phyloP scores from a whole-genome alignment of 139 green algal genomes.

The Trebouxia sp. region DNA sequence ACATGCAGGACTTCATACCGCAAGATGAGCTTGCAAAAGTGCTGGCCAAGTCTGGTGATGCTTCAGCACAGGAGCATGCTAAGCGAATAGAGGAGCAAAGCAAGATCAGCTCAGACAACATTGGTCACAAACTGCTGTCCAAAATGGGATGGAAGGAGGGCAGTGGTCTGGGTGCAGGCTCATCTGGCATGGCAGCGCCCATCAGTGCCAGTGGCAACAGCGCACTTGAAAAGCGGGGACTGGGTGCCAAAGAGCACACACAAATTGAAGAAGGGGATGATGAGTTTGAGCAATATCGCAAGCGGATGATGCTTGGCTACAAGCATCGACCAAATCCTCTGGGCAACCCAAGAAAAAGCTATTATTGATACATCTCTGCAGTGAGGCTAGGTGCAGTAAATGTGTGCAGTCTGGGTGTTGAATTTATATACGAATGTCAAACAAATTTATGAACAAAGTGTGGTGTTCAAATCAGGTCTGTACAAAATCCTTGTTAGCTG shows the following conservation, averaged over 20 bases:
- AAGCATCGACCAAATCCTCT: constrained; percentile 75
- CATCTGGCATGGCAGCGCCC: constrained; percentile 53
- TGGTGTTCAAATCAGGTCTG: too few species aligned
- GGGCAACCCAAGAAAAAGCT: constrained; percentile 68
- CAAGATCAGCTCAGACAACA: constrained; percentile 63
- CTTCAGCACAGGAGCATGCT: constrained; percentile 33
- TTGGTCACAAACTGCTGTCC: constrained; percentile 76
- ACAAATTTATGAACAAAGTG: too few species aligned
- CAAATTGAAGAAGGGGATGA: constrained; percentile 60
- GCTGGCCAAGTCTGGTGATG: constrained; percentile 43
- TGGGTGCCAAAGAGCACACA: constrained; percentile 48
- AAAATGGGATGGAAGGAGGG: constrained; percentile 86
- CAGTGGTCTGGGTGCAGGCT: constrained; percentile 51
- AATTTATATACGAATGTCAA: too few species aligned
- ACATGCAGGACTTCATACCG: constrained; percentile 83
- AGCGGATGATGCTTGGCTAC: constrained; percentile 81
- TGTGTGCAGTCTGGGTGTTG: too few species aligned
- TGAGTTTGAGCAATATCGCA: constrained; percentile 63
- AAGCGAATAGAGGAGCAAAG: constrained; percentile 28
- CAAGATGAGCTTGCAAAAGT: constrained; percentile 74
- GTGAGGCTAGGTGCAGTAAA: too few species aligned
- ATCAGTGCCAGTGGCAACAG: constrained; percentile 37
- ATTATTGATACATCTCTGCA: constrained; percentile 52
- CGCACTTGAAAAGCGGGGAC: constrained; percentile 42
- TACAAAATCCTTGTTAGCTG: too few species aligned